phyloP scores from a whole-genome alignment of 139 green algal species.

The Eudorina sp. region DNA sequence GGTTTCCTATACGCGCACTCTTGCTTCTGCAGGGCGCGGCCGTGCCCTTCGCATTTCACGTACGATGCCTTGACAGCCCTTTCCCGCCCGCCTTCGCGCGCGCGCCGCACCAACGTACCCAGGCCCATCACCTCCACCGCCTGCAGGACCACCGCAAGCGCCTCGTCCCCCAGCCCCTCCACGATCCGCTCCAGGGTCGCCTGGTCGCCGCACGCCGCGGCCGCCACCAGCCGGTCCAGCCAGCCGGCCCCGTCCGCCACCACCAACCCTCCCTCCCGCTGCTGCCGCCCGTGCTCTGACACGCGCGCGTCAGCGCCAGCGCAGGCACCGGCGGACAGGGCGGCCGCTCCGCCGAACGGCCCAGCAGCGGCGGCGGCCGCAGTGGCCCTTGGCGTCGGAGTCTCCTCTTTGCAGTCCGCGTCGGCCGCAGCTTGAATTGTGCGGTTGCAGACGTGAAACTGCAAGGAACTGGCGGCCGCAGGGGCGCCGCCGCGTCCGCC shows the following conservation, averaged over 20 bases:
- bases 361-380: background rate
- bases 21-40: too few relatives aligned
- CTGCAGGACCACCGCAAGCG: background rate
- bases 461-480: too few relatives aligned
- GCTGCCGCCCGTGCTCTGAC: background rate
- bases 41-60: too few relatives aligned
- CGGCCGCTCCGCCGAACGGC: too few relatives aligned
- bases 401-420: too few relatives aligned
- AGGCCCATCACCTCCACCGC: constrained; percentile 13
- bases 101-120: background rate
- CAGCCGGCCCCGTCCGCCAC: background rate
- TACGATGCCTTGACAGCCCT: background rate
- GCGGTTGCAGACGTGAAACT: too few relatives aligned
- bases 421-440: too few relatives aligned
- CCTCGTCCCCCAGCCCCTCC: constrained; percentile 1
- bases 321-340: too few relatives aligned
- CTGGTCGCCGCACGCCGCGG: background rate
- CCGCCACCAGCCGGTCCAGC: constrained; percentile 16
- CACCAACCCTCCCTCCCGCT: background rate
- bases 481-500: too few relatives aligned
- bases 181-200: background rate
- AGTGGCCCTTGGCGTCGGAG: background rate
- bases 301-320: too few relatives aligned
- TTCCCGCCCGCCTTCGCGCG: background rate
- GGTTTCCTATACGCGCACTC: too few relatives aligned